Conservation (phyloP, 139 green algal genomes). For the Chlamydomonas sp. region DNA sequence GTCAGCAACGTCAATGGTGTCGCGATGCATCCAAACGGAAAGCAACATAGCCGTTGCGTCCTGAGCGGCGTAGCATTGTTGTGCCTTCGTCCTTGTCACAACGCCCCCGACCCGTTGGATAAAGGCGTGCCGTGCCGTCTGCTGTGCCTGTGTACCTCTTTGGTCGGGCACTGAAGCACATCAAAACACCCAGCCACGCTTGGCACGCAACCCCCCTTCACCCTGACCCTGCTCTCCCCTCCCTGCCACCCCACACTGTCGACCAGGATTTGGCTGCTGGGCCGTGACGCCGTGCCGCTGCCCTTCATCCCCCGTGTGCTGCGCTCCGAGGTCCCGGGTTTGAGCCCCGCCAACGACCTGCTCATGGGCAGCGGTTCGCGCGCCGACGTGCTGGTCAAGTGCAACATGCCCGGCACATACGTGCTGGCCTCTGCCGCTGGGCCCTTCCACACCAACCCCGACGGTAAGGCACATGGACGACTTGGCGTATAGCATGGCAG, state of each 20-base stretch:
- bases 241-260: background rate
- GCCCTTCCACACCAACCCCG: slow-evolving; percentile 19
- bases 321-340: background rate
- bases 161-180: background rate
- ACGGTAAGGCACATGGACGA: background rate
- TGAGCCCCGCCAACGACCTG: background rate
- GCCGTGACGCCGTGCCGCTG: slow-evolving; percentile 15
- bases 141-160: too few relatives aligned
- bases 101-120: too few relatives aligned
- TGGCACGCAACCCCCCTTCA: background rate
- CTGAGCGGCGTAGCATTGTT: too few relatives aligned
- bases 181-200: background rate
- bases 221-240: background rate
- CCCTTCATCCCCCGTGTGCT: background rate
- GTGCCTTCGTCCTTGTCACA: too few relatives aligned
- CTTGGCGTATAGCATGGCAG: too few relatives aligned
- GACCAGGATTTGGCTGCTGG: slow-evolving; percentile 7
- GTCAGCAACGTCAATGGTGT: too few relatives aligned
- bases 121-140: too few relatives aligned
- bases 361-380: background rate
- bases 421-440: slow-evolving; percentile 6
- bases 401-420: slow-evolving; percentile 6
- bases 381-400: slow-evolving; percentile 27
- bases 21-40: too few relatives aligned
- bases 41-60: too few relatives aligned